Base-by-base conservation (phyloP, 345 rosid species). In the Pugionium dolabratum region DNA sequence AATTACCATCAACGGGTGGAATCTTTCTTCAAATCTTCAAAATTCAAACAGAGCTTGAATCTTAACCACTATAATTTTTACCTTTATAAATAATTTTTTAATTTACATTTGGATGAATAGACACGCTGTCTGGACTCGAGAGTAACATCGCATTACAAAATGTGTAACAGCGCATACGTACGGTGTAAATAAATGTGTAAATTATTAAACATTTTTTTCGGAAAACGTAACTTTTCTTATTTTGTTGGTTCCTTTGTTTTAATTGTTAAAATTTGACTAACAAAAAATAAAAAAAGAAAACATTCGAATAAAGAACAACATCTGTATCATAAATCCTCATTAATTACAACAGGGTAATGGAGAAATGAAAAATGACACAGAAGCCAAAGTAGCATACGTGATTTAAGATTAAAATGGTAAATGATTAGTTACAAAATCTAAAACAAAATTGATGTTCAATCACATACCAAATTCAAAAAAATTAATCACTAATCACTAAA, bases 1-100 rank as follows among this genome's bases (percentile, higher is more conserved):
- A 57, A 36, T 48, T 10, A 58, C 5, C 54, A 65, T 42, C 3
- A 30, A 70, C 26, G 0, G 35, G 43, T 58, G 61, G 76, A 58
- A 72, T 72, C 66, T 65, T 58, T 52, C 42, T 73, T 48, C 75
- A 62, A 54, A 46, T 28, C 60, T 70, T 57, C 40, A 59, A 72
- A 72, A 26, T 64, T 64, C 64, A 71, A 52, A 52, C 54, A 51
- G 42, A 37, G 40, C 34, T 41, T 5, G 43, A 51, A 59, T 6
- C 9, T 29, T 66, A 44, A 36, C 62, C 53, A 47, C 59, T 48
- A 40, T 7, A 7, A 7, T 3, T 42, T 42, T 1, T 11, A 47
- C 31, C 31, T 63, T 50, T 62, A 25, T 71, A 55, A 10, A 46
- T 61, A 48, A 27, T 52, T 44, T 42, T 27, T 18, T 18, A 18